Percentiles rank a stretch among this genome's conserved stretches.
Conservation (phyloP, 2,329 filamentous ascomycete species). For the Escovopsis sp. region DNA sequence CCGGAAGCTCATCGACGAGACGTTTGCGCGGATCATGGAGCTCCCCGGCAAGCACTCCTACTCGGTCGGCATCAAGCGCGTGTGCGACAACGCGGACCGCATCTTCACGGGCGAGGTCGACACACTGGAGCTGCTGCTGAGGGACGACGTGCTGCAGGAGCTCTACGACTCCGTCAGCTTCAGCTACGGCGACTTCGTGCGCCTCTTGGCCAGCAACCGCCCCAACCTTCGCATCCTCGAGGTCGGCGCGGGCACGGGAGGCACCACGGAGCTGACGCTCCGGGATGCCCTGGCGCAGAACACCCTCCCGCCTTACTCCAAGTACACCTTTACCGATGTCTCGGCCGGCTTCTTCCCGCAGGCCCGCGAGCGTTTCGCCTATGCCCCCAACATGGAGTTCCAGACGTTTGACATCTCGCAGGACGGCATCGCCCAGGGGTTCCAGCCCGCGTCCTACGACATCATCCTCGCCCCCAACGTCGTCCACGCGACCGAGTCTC, state of each 20-base stretch:
- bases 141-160: not conserved
- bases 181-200: constrained; percentile 6
- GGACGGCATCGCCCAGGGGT: not conserved
- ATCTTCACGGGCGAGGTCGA: not conserved
- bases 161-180: not conserved
- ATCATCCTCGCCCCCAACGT: not conserved
- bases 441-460: not conserved
- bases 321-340: not conserved
- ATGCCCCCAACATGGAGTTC: not conserved
- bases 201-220: constrained; percentile 10
- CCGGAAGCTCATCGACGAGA: too few species aligned
- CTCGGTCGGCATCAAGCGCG: too few species aligned
- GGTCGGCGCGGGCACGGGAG: constrained; percentile 24
- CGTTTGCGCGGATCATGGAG: too few species aligned
- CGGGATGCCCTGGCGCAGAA: not conserved
- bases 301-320: not conserved
- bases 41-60: too few species aligned
- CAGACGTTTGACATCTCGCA: not conserved
- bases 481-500: not conserved
- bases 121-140: not conserved
- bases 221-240: constrained; percentile 21
- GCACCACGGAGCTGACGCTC: not conserved
- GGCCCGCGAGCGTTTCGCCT: not conserved
- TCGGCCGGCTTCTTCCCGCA: not conserved
- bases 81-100: not conserved